phyloP scores from a whole-genome alignment of 371 early-diverging fungal genomes.

The Rhizopus sp. region DNA sequence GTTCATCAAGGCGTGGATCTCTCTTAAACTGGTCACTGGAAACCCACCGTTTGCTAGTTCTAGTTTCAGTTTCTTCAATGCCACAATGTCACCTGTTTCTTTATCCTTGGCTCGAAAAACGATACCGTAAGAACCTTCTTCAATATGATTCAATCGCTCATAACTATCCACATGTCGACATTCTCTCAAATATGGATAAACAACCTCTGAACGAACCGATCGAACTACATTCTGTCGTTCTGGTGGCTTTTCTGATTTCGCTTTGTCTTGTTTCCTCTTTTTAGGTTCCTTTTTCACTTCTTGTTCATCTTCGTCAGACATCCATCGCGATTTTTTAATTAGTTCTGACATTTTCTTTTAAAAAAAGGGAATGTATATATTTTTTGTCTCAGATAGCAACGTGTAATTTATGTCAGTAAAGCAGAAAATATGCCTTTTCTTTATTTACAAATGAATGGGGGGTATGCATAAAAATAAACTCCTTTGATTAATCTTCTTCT shows the following conservation, averaged over 20 bases:
- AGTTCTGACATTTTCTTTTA: constrained; percentile 13
- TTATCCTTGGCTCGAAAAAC: constrained; percentile 97
- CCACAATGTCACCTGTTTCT: constrained; percentile 92
- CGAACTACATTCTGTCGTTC: constrained; percentile 11
- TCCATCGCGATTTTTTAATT: constrained; percentile 42
- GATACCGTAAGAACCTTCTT: constrained; percentile 99
- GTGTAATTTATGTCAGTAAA: no score
- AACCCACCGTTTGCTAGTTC: constrained; percentile 96
- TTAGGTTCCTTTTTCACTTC: constrained; percentile 9
- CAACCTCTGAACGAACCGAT: constrained; percentile 1
- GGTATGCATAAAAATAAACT: no score
- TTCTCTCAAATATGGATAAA: constrained; percentile 30
- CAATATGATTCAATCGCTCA: constrained; percentile 94
- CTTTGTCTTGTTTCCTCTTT: constrained; percentile 12
- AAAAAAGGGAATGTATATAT: no score
- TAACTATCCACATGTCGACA: constrained; percentile 86
- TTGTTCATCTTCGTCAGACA: constrained; percentile 34
- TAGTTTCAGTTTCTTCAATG: constrained; percentile 97
- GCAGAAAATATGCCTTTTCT: no score
- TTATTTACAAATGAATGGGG: no score
- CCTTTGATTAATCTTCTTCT: neutral
- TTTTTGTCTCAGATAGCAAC: no score
- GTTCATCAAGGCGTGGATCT: constrained; percentile 86
- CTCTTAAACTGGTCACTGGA: constrained; percentile 91
- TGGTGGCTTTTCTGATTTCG: constrained; percentile 2